Evolutionary conservation across 2,329 filamentous ascomycete genomes (phyloP), one percentile per base, ranked within the genome.

Genomic region (Botryosphaeria dothidea): DNA sequence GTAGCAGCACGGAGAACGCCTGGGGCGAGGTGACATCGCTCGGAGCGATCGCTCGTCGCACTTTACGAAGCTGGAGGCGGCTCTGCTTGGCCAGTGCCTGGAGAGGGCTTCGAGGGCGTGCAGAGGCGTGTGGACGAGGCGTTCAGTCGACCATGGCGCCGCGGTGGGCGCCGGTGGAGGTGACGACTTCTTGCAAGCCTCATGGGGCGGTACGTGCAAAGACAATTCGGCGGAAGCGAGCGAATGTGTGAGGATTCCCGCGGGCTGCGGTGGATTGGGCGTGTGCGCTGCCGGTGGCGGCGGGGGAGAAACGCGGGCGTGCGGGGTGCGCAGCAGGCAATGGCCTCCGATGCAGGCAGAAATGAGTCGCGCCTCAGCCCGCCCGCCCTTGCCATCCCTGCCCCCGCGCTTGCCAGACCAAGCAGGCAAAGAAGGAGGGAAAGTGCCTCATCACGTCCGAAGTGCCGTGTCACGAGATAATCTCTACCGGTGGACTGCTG

Each of bases 261-360:
- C 41, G 56, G 56, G 56, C 41, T 60, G 56, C 56, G 56, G 56
- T 60, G 56, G 56, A 60, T 60, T 60, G 25, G 54, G 38, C 15
- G 54, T 15, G 9, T 46, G 25, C n/a, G 49, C 29, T 17, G 38
- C n/a, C 41, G 56, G 56, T 46, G 56, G 56, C 41, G 56, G 56
- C 38, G 56, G 56, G 38, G 41, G 56, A 17, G 56, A 21, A 31
- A 36, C 17, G 36, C 36, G 41, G 23, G 56, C 56, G 56, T 60
- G 56, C 56, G 56, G 56, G 56, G 56, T 51, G 49, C 9, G 52
- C 52, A 31, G n/a, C 54, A 29, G 17, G 29, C n/a, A 43, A n/a
- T 23, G 25, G 25, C 21, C 11, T 34, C 31, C 31, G 31, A 34
- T 34, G 49, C 17, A 54, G 19, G 17, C 27, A 56, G 31, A 21